Percentiles rank a stretch among this genome's conserved stretches.
These are phyloP conservation scores for Neofusicoccum kwambonambiense DNA, from an alignment of 2,329 filamentous ascomycete genomes.

Conservation along the genomic window DNA sequence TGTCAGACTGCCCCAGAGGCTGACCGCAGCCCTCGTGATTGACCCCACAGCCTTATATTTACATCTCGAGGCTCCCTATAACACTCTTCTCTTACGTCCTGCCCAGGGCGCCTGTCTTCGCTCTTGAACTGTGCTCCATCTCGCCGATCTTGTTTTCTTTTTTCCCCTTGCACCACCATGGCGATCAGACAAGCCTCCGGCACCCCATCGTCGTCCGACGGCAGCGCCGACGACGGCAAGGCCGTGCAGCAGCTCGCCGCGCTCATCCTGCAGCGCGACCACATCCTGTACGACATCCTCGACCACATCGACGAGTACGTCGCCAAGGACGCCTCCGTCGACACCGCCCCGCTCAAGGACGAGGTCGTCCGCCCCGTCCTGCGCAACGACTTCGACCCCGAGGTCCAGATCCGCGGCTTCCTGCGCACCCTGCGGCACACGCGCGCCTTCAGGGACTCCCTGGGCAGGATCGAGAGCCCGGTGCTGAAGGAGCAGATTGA, in stretches of 20 bases:
- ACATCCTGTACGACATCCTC: constrained; percentile 36
- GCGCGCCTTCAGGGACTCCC: constrained; percentile 27
- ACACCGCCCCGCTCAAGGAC: constrained; percentile 27
- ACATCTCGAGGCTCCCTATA: background rate
- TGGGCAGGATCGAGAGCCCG: constrained; percentile 27
- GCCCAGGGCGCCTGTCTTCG: no score
- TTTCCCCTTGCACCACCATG: no score
- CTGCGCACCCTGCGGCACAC: constrained; percentile 32
- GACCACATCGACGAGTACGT: constrained; percentile 28
- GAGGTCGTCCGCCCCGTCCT: constrained; percentile 32
- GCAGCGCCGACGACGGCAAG: background rate
- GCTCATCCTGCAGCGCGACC: constrained; percentile 21
- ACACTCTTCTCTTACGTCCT: no score
- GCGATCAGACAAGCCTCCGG: no score
- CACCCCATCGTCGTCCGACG: no score
- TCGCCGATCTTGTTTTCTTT: no score
- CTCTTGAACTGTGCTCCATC: no score
- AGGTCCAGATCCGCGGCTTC: constrained; percentile 33
- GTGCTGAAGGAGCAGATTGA: constrained; percentile 30
- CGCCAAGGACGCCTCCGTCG: constrained; percentile 16
- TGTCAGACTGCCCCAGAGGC: background rate
- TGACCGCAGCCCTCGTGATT: background rate
- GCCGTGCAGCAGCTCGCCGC: background rate
- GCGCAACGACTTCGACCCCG: constrained; percentile 29
- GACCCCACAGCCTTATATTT: background rate